phyloP scores from a whole-genome alignment of 805 yeast genomes.

The Cyberlindnera euphorbiiphila region DNA sequence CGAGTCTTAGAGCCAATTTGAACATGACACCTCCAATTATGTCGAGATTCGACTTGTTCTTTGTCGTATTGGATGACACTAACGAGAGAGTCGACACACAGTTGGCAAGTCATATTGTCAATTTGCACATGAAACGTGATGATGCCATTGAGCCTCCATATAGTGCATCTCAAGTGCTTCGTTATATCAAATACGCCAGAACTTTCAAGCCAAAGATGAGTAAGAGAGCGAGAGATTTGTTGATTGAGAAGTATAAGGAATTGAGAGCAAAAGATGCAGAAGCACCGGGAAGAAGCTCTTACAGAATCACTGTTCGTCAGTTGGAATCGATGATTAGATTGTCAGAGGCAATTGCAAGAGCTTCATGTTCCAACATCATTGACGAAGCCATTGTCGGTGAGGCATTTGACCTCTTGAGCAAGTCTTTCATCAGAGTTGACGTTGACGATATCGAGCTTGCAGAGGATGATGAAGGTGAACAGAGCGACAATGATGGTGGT shows the following conservation, averaged over 20 bases:
- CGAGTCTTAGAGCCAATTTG: conserved; percentile 79
- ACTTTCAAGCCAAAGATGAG: conserved; percentile 90
- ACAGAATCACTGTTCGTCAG: conserved; percentile 95
- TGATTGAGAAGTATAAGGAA: conserved; percentile 79
- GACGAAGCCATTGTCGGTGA: conserved; percentile 88
- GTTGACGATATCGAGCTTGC: conserved; percentile 87
- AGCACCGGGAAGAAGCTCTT: conserved; percentile 79
- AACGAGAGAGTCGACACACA: conserved; percentile 87
- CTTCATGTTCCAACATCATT: conserved; percentile 65
- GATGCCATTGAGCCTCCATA: conserved; percentile 88
- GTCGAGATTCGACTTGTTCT: conserved; percentile 96
- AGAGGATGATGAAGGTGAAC: conserved; percentile 44
- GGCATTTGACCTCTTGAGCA: conserved; percentile 85
- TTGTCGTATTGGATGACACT: conserved; percentile 92
- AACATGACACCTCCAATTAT: conserved; percentile 98
- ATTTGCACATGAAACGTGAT: conserved; percentile 86
- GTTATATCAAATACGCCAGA: conserved; percentile 88
- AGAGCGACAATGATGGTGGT: conserved; percentile 37
- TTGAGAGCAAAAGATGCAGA: conserved; percentile 87
- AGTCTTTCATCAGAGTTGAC: conserved; percentile 90
- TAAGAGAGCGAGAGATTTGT: conserved; percentile 68
- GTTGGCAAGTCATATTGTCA: conserved; percentile 89
- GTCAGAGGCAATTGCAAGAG: conserved; percentile 94
- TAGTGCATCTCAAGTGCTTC: conserved; percentile 78
- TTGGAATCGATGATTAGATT: conserved; percentile 90